A percentile compares a stretch with the other conserved stretches of the same genome.
Evolutionary conservation across 352 stramenopile genomes (phyloP).

Genomic region (Bremia lactucae): DNA sequence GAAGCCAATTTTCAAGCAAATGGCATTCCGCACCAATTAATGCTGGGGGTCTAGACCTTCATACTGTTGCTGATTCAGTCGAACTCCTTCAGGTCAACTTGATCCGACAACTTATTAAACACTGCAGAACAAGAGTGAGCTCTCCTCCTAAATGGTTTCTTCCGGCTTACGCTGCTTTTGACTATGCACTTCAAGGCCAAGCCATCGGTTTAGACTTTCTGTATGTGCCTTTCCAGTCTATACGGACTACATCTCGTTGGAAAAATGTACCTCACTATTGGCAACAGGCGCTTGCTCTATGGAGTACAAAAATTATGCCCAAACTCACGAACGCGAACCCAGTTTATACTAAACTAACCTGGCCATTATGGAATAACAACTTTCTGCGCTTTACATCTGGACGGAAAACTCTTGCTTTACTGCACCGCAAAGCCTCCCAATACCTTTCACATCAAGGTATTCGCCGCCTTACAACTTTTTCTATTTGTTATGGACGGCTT

Average conservation of each 20-base stretch:
- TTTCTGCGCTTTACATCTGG: background rate
- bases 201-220: conserved; percentile 1
- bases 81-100: conserved; percentile 4
- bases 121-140: background rate
- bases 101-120: conserved; percentile 2
- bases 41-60: background rate
- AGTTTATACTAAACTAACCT: conserved; percentile 1
- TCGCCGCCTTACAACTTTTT: background rate
- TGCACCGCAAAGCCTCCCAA: background rate
- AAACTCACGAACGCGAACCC: background rate
- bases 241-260: background rate
- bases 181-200: background rate
- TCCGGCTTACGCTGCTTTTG: background rate
- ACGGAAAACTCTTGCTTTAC: background rate
- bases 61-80: background rate
- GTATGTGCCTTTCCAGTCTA: conserved; percentile 1
- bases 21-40: background rate
- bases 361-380: conserved; percentile 1
- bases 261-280: background rate
- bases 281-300: background rate
- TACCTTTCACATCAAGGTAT: background rate
- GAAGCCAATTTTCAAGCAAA: conserved; percentile 1
- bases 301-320: conserved; percentile 1
- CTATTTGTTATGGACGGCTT: background rate
- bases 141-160: conserved; percentile 2